Percentiles rank a stretch among this genome's conserved stretches.
These are phyloP conservation scores for Suhomyces kilbournensis DNA, from an alignment of 805 yeast species.

Conservation along the genomic window DNA sequence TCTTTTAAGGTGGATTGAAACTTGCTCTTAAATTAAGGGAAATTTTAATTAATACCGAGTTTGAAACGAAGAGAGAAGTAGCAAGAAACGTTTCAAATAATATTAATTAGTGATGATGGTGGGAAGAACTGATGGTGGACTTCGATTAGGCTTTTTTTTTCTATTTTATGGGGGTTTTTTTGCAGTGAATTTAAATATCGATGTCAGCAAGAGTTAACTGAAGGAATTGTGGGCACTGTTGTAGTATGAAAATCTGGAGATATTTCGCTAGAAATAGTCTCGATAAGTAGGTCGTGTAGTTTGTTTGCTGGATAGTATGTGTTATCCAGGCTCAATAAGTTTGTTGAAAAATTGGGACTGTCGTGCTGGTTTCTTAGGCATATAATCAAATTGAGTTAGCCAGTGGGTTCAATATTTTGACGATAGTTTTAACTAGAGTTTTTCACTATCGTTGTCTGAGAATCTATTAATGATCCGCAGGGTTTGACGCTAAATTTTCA, in stretches of 20 bases:
- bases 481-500: background rate
- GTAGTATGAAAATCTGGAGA: conserved; percentile 1
- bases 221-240: conserved; percentile 14
- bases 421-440: background rate
- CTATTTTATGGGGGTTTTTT: background rate
- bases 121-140: conserved; percentile 5
- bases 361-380: conserved; percentile 48
- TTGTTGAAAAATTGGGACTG: conserved; percentile 27
- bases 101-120: conserved; percentile 6
- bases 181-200: background rate
- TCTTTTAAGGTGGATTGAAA: conserved; percentile 33
- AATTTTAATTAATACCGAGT: conserved; percentile 15
- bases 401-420: background rate
- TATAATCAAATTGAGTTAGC: conserved; percentile 19
- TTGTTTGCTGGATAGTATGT: conserved; percentile 9
- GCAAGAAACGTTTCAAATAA: conserved; percentile 43
- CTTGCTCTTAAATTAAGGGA: conserved; percentile 34
- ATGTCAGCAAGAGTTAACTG: conserved; percentile 12
- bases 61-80: conserved; percentile 47
- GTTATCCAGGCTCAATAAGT: conserved; percentile 45
- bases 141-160: background rate
- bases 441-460: background rate
- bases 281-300: background rate
- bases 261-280: conserved; percentile 3
- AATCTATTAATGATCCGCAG: background rate